Evolutionary conservation across 257 asterid genomes (phyloP).

Genomic region (Forsythia suspensa): DNA sequence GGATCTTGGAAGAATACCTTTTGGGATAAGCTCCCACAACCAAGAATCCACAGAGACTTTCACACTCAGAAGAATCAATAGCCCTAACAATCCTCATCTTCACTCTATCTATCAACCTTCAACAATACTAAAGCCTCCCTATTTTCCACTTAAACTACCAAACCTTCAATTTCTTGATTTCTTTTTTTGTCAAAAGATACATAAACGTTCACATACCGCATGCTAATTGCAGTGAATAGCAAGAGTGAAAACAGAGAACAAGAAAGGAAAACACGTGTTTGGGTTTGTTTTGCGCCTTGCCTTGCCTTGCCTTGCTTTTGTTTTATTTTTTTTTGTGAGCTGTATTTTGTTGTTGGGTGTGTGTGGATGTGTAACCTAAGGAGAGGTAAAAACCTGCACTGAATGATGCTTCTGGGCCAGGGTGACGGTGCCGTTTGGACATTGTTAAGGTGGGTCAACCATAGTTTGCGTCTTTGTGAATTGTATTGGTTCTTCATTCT

Average conservation of each 20-base stretch:
- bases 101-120: slow-evolving; percentile 10
- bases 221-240: not conserved
- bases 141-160: not conserved
- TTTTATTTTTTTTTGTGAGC: not conserved
- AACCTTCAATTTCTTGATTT: slow-evolving; percentile 1
- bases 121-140: not conserved
- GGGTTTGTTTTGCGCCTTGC: not conserved
- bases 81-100: slow-evolving; percentile 61
- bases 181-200: slow-evolving; percentile 8
- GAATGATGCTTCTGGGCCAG: slow-evolving; percentile 32
- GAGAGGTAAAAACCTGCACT: slow-evolving; percentile 47
- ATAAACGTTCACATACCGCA: not conserved
- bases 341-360: not conserved
- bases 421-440: slow-evolving; percentile 38
- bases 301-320: too few relatives aligned
- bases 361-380: slow-evolving; percentile 7
- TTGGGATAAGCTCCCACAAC: slow-evolving; percentile 94
- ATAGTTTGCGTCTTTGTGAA: not conserved
- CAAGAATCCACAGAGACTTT: slow-evolving; percentile 61
- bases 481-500: not conserved
- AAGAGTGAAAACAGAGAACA: slow-evolving; percentile 17
- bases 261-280: slow-evolving; percentile 25
- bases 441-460: not conserved
- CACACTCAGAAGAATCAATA: slow-evolving; percentile 51
- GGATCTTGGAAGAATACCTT: slow-evolving; percentile 96